Evolutionary conservation across 2,329 filamentous ascomycete genomes (phyloP), one percentile per base, ranked within the genome.

Genomic region (Diaporthe eres): DNA sequence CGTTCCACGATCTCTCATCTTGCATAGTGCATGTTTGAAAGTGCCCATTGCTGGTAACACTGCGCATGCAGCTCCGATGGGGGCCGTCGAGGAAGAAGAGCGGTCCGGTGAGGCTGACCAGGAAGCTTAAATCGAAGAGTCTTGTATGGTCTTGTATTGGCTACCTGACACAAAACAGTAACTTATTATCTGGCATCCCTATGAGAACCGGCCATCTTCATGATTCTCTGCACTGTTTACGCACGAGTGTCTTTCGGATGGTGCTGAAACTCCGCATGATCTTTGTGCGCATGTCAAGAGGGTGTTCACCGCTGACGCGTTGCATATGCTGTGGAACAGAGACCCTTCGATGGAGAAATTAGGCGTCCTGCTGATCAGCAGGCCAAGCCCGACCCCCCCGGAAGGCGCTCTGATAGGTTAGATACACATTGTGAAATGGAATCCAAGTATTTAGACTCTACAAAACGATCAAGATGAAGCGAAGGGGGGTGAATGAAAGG

Each of bases 301-400:
- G 47, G 47, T 39, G 31, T 39, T 53, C 63, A 53, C 63, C 63
- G 47, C 63, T 39, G 63, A n/a, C 47, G 47, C 31, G 34, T 68
- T 49, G 63, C 63, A 68, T 51, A 68, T 68, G 63, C n/a, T 53
- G 63, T 68, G 63, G 31, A 68, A 68, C 63, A 53, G 7, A 51
- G 22, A 68, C 22, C n/a, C 47, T 53, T 68, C 63, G 63, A 53
- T 53, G n/a, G 31, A 53, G 61, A 47, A 39, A 39, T 12, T n/a
- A 25, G 47, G 47, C 8, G 28, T 68, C 47, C 47, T 39, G 31
- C 47, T 68, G 63, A 68, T 39, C 47, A 37, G 47, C 19, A 12
- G 22, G 63, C 63, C 63, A 68, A 53, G 63, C 34, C 63, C 47
- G 63, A 28, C 25, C 47, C 25, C 22, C 44, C 63, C 47, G 47